Conservation (phyloP, 2,329 filamentous ascomycete genomes). For the Calonectria ilicicola region DNA sequence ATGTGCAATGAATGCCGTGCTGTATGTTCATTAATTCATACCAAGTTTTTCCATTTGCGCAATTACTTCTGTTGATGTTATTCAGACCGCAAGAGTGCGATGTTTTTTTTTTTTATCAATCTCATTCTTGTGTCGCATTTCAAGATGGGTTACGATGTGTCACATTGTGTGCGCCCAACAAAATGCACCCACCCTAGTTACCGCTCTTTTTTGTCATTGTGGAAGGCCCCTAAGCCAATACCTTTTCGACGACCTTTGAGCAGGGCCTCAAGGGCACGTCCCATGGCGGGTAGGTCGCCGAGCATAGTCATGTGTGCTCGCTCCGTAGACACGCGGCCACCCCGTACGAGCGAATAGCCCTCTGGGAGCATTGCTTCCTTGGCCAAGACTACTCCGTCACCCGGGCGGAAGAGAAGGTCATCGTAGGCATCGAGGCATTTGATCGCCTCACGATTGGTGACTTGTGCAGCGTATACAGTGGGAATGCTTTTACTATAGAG, state of each 20-base stretch:
- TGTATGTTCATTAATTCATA: conserved; percentile 15
- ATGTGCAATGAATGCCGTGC: conserved; percentile 20
- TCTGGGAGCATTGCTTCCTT: conserved; percentile 86
- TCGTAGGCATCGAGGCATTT: conserved; percentile 84
- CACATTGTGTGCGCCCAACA: conserved; percentile 28
- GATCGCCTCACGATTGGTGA: conserved; percentile 80
- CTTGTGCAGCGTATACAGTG: conserved; percentile 85
- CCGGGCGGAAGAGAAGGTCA: conserved; percentile 85
- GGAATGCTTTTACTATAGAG: conserved; percentile 90
- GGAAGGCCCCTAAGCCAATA: conserved; percentile 70
- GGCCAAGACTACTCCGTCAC: conserved; percentile 90
- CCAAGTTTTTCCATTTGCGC: neutral
- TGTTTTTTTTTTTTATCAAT: neutral
- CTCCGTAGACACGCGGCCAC: conserved; percentile 82
- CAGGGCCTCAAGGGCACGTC: conserved; percentile 77
- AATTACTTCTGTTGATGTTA: neutral
- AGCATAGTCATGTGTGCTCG: conserved; percentile 89
- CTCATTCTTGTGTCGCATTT: conserved; percentile 24
- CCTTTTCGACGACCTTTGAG: conserved; percentile 75
- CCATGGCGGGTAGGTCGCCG: conserved; percentile 86
- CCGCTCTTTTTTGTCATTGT: conserved; percentile 7
- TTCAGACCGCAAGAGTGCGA: neutral
- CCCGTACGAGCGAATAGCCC: conserved; percentile 80
- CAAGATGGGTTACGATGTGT: conserved; percentile 14
- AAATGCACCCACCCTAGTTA: conserved; percentile 14